A percentile compares a stretch with the other conserved stretches of the same genome.
Evolutionary conservation across 805 yeast genomes (phyloP).

Genomic region (Candida multigemmis): DNA sequence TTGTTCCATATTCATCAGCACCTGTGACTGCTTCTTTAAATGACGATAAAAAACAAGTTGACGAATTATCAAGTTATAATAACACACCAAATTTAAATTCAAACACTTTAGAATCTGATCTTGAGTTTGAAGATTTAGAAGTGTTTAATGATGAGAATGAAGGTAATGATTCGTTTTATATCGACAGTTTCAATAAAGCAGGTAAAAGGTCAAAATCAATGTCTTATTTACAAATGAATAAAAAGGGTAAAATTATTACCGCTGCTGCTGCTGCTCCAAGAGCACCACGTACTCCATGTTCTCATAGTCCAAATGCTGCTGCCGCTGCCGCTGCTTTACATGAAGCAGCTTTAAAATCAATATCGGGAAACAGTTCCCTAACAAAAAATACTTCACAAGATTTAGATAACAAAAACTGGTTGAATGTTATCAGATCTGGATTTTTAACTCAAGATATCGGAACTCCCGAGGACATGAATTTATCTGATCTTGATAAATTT

Average conservation of each 20-base stretch:
- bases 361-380: conserved; percentile 23
- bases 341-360: conserved; percentile 52
- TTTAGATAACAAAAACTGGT: conserved; percentile 44
- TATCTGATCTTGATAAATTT: conserved; percentile 50
- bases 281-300: conserved; percentile 51
- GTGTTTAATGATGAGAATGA: conserved; percentile 30
- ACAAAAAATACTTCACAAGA: conserved; percentile 8
- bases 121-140: conserved; percentile 42
- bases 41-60: conserved; percentile 4
- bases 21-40: conserved; percentile 68
- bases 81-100: background rate
- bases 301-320: conserved; percentile 54
- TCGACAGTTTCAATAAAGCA: conserved; percentile 32
- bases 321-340: conserved; percentile 71
- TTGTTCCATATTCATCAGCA: conserved; percentile 65
- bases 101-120: conserved; percentile 22
- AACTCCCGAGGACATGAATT: conserved; percentile 68
- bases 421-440: conserved; percentile 66
- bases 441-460: conserved; percentile 71
- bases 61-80: conserved; percentile 2
- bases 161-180: conserved; percentile 25
- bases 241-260: conserved; percentile 45
- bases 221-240: conserved; percentile 43
- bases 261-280: conserved; percentile 84
- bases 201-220: conserved; percentile 58